Evolutionary conservation across 1,284 basidiomycete species (phyloP), one percentile per base, ranked within the genome.

Genomic region (Ustilago tritici): DNA sequence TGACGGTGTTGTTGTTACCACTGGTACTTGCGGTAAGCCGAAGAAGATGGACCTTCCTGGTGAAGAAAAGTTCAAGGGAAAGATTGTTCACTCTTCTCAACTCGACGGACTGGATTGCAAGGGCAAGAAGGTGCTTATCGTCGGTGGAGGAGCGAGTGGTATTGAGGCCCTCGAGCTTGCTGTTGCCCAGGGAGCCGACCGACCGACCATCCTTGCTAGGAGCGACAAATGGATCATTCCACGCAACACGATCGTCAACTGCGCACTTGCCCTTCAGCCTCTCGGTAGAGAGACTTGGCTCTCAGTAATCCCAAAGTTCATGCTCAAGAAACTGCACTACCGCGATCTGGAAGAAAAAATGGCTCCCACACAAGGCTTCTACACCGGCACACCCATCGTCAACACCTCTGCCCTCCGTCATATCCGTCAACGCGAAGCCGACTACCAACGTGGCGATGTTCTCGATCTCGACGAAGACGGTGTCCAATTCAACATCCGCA

Each of bases 71-170:
- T 89, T 88, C 79, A 80, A 83, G 50, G 89, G 89, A 17, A 84
- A 87, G 17, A 86, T 91, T n/a, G 78, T 90, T 2, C 91, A 91
- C 79, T 91, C 90, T 0, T 89, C 89, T 0, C 86, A 90, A 74
- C 88, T 91, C 11, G 89, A 89, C 70, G 79, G 87, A 8, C 77
- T 84, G 3, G 84, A 87, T 17, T 83, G 86, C 54, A 72, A 83
- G 56, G 90, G 88, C 0, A 90, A 90, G 85, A 88, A 87, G 17
- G 83, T 85, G 0, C 40, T 84, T n/a, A 70, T 85, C 46, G 70
- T 92, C 31, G 91, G 91, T 0, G 89, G 89, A 46, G 90, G 90
- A 0, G 91, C 91, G 0, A 90, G 89, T 56, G 90, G 89, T 9
- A 89, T 91, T 17, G 91, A 91, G 78, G 89, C 90, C 1, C 89